Evolutionary conservation across 1,284 basidiomycete genomes (phyloP), one percentile per base, ranked within the genome.

Genomic region (Gymnopus androsaceus): DNA sequence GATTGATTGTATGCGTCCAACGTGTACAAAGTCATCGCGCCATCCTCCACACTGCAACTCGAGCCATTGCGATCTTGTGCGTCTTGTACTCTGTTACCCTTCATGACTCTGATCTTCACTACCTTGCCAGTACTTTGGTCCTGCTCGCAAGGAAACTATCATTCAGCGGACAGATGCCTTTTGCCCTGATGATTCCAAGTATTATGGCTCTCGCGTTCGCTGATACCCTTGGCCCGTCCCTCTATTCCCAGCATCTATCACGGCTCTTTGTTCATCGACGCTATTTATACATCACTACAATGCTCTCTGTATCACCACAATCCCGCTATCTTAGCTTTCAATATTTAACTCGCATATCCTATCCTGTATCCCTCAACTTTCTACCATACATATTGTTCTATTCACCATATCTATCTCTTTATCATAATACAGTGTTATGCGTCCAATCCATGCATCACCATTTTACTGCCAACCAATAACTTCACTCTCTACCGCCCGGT

Each of bases 401-500:
- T 52, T 42, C 19, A 30, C 37, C 47, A 0, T 33, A 52, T 25
- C 21, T 25, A 38, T 9, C 28, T 46, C 42, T 50, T 52, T 51
- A 45, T 33, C 42, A 51, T 47, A 47, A 47, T 47, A 47, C n/a
- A 51, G 19, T 42, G 5, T 36, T 37, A 45, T 53, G 11, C 50
- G 30, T 28, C 19, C 51, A 51, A 53, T 55, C 27, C 61, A 56
- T 61, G 56, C 46, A 50, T 75, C 75, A 94, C 92, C 93, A 95
- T 64, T 88, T 87, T 7, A 94, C 93, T 11, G 89, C 87, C 48
- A 94, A 12, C 88, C 87, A 40, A 90, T 73, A 37, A 94, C 86
- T 67, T 96, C 92, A 69, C 87, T 92, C 72, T 93, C 91, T 0
- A 98, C 93, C 21, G 90, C 91, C 56, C 85, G 80, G 70, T 95